A percentile compares a stretch with the other conserved stretches of the same genome.
These are phyloP conservation scores for Hysterium pulicare DNA, from an alignment of 2,329 filamentous ascomycete genomes.

Conservation along the genomic window DNA sequence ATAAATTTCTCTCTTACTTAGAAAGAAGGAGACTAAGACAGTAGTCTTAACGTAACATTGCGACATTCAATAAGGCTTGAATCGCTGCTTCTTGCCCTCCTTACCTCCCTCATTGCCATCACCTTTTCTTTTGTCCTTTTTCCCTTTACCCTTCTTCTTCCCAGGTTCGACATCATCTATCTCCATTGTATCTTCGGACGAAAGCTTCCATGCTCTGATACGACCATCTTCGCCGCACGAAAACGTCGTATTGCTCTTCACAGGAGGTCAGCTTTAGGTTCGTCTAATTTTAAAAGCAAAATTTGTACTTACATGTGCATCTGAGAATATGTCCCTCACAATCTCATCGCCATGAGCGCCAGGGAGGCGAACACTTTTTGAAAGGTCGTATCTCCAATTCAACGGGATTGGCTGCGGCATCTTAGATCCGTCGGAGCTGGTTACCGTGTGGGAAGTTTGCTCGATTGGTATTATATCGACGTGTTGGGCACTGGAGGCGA, in stretches of 20 bases:
- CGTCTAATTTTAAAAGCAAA: not conserved
- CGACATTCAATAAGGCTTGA: slow-evolving; percentile 36
- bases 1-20: no score
- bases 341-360: slow-evolving; percentile 50
- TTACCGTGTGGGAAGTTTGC: slow-evolving; percentile 12
- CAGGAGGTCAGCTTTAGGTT: not conserved
- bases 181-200: slow-evolving; percentile 21
- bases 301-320: slow-evolving; percentile 26
- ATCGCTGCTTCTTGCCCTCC: slow-evolving; percentile 33
- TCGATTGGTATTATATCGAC: slow-evolving; percentile 31
- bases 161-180: slow-evolving; percentile 18
- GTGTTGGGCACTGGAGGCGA: slow-evolving; percentile 20
- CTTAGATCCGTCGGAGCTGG: not conserved
- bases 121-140: slow-evolving; percentile 31
- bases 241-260: slow-evolving; percentile 36
- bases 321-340: slow-evolving; percentile 45
- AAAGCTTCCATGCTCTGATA: slow-evolving; percentile 42
- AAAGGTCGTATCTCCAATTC: slow-evolving; percentile 27
- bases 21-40: no score
- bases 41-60: no score
- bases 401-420: slow-evolving; percentile 13
- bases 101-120: slow-evolving; percentile 17
- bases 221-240: slow-evolving; percentile 50
- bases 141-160: slow-evolving; percentile 29
- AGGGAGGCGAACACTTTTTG: slow-evolving; percentile 26